Evolutionary conservation across 2,329 filamentous ascomycete genomes (phyloP), one percentile per base, ranked within the genome.

Genomic region (Exserohilum turcica): DNA sequence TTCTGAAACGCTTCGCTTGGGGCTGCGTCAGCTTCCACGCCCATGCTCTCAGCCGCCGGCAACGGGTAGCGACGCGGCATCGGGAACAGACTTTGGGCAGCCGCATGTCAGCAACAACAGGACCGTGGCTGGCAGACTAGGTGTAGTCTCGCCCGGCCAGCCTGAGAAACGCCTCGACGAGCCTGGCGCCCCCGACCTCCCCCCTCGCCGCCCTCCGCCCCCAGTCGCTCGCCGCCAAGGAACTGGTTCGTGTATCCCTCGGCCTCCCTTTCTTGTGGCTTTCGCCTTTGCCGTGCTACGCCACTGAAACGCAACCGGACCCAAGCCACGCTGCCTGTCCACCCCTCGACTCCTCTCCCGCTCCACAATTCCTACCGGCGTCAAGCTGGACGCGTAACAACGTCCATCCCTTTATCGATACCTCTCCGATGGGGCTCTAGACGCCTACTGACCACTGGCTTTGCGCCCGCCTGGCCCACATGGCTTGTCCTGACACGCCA

Each of bases 311-410:
- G 52, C 44, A 48, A 33, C 38, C 50, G 56, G 50, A 48, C 51
- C 48, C 32, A 52, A 54, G 40, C 39, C 51, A 60, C 58, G 54
- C 61, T 52, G 62, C 48, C 21, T 24, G 21, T 7, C 21, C 21
- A 24, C 21, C 7, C 21, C 7, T 24, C 54, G 33, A 8, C 10
- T 38, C 54, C 56, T 55, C 59, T 54, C 46, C 39, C 33, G 61
- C 68, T 61, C 70, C 68, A 72, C 67, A 64, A 48, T 63, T 67
- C 59, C 66, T 61, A 60, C 61, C 66, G 58, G 52, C 60, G 55
- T 53, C 35, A 60, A 62, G 64, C 62, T 64, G 60, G 67, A 68
- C 68, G 68, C 68, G 71, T 72, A 66, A 68, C 61, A 69, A 64
- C 53, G n/a, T 53, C 57, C 56, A 58, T 59, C 46, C 51, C 48